Base-by-base conservation (phyloP, 1,284 basidiomycete genomes). In the Ceratobasidium sp. region DNA sequence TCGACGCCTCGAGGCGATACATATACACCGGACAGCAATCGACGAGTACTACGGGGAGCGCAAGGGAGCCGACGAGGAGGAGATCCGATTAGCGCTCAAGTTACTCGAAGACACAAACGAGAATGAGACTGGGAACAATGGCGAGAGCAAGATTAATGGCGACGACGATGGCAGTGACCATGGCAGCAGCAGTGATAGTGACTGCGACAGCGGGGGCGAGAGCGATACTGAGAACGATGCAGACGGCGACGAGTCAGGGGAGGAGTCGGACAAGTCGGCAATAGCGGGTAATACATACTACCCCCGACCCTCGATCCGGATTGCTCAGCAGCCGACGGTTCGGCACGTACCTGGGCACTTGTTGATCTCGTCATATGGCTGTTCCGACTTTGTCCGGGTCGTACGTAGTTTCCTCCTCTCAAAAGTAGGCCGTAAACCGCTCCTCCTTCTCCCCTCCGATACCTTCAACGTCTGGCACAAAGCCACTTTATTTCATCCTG, bases 401-500 rank as follows among this genome's bases (percentile, higher is more conserved):
- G 7, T 46, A 6, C 44, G 13, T 13, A 6, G 13, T 13, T 46
- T 46, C 44, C 7, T 46, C 44, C 13, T 46, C 7, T 7, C 44
- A 6, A 46, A 46, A 13, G 13, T 13, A 6, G 13, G 44, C 44
- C 7, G 13, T 7, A 6, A 13, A 13, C 42, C 42, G n/a, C n/a
- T n/a, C 44, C 46, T 64, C 28, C 12, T 75, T 18, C 39, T 75
- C 46, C 71, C 71, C 46, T 75, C 71, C 49, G 23, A 64, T 46
- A 42, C 13, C 58, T 76, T 76, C 33, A 23, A 42, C 26, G 28
- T 76, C 46, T 76, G 72, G 72, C 72, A 76, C 49, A 64, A 66
- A 26, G 72, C 61, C 39, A 42, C 26, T 1, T 51, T 76, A 46
- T 1, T 26, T 20, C 72, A 76, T 63, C 61, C 12, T n/a, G 58